These are phyloP conservation scores for Globisporangium megalacanthum DNA, from an alignment of 352 stramenopile species.

Conservation along the genomic window DNA sequence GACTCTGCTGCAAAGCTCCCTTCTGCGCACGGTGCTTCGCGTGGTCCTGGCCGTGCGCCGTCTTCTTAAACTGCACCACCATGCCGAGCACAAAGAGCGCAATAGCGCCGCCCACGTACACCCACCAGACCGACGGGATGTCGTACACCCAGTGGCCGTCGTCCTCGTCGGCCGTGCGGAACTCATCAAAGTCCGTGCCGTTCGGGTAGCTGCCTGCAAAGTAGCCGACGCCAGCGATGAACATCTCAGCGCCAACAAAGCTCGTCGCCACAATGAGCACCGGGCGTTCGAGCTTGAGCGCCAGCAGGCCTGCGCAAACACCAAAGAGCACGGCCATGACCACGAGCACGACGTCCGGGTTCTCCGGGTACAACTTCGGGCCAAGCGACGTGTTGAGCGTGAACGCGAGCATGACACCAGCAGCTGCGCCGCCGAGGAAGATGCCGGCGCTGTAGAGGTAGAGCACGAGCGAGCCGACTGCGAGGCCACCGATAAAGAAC, in stretches of 20 bases:
- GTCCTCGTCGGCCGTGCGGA: slow-evolving; percentile 15
- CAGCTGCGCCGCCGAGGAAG: slow-evolving; percentile 34
- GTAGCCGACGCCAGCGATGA: slow-evolving; percentile 45
- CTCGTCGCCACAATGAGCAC: slow-evolving; percentile 48
- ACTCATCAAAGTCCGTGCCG: slow-evolving; percentile 38
- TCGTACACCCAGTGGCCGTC: slow-evolving; percentile 50
- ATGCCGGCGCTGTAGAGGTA: slow-evolving; percentile 44
- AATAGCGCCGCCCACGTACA: slow-evolving; percentile 53
- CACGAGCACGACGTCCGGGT: slow-evolving; percentile 41
- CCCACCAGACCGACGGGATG: slow-evolving; percentile 70
- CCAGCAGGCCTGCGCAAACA: slow-evolving; percentile 28
- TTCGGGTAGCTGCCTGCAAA: slow-evolving; percentile 54
- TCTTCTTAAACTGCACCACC: slow-evolving; percentile 60
- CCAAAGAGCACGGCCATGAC: slow-evolving; percentile 38
- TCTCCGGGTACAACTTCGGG: slow-evolving; percentile 25
- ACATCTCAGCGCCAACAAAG: slow-evolving; percentile 37
- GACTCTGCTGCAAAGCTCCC: slow-evolving; percentile 3
- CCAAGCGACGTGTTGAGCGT: slow-evolving; percentile 43
- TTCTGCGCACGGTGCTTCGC: slow-evolving; percentile 20
- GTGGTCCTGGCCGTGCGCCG: slow-evolving; percentile 44
- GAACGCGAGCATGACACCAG: slow-evolving; percentile 37
- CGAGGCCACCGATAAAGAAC: slow-evolving; percentile 33
- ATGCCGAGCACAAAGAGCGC: slow-evolving; percentile 56
- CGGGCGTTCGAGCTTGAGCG: slow-evolving; percentile 45
- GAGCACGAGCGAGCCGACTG: slow-evolving; percentile 26